These are phyloP conservation scores for Andrographis paniculata DNA, from an alignment of 305 asterid genomes.

Conservation along the genomic window DNA sequence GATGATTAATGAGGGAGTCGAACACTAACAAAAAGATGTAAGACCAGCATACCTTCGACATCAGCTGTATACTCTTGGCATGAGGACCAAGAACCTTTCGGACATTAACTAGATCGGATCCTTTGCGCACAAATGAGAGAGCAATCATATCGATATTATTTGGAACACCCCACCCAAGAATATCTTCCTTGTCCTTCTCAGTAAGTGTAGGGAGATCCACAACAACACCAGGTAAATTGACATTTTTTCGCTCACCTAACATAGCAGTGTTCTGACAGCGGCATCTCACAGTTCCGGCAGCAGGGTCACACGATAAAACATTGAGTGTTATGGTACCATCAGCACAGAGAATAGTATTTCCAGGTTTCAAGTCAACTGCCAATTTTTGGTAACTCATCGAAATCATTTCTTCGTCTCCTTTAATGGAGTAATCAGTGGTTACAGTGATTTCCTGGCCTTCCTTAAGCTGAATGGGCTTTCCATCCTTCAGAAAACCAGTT, in stretches of 20 bases:
- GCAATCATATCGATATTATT: conserved; percentile 26
- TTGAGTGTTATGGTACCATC: conserved; percentile 53
- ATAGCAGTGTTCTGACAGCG: conserved; percentile 50
- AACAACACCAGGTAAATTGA: conserved; percentile 55
- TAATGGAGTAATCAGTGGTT: conserved; percentile 46
- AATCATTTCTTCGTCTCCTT: conserved; percentile 40
- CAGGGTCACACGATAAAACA: conserved; percentile 43
- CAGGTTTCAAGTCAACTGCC: conserved; percentile 43
- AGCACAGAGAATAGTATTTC: conserved; percentile 48
- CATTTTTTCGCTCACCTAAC: conserved; percentile 60
- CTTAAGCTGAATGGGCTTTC: conserved; percentile 49
- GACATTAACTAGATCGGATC: conserved; percentile 59
- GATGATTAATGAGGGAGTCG: neutral
- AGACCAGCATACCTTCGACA: conserved; percentile 57
- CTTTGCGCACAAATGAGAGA: conserved; percentile 52
- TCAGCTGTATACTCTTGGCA: conserved; percentile 44
- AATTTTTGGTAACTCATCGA: conserved; percentile 54
- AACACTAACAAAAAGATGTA: neutral
- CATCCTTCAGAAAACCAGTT: conserved; percentile 51
- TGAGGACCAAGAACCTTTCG: conserved; percentile 51
- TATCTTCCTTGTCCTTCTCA: conserved; percentile 59
- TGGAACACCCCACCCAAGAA: conserved; percentile 55
- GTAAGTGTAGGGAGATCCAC: conserved; percentile 68
- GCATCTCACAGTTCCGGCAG: conserved; percentile 40
- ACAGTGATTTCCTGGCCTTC: conserved; percentile 46